Base-by-base conservation (phyloP, 2,329 filamentous ascomycete genomes). In the Epicoccum sorghinum region DNA sequence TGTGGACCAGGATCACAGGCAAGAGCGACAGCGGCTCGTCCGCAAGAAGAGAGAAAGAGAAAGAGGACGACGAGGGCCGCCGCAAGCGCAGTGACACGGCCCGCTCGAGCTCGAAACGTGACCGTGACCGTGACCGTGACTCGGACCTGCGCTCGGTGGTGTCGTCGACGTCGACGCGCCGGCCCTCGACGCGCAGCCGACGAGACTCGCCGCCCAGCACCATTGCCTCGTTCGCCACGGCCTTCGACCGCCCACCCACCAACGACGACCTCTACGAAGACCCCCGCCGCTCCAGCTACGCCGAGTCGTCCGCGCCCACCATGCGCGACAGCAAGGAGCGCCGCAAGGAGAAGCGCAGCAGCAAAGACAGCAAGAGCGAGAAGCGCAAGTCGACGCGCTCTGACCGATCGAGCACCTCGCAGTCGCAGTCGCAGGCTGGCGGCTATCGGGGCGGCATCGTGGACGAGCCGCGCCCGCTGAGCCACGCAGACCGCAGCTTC, bases 171-270 rank as follows among this genome's bases (percentile, higher is more conserved):
- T 73, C 73, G 3, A 65, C 67, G 24, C 66, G 72, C 38, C 72
- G 61, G 54, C 71, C 70, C 3, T 65, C 70, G 5, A 14, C 49
- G 32, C 60, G 66, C 32, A 33, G 10, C 41, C 66, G 65, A 59
- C 62, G 54, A 13, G 68, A 72, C 47, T 56, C 61, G 50, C 66
- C 65, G 36, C 63, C 65, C 25, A 68, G 71, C 27, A 75, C 72
- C 13, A 67, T 69, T 18, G 68, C 70, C 25, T 75, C 74, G 18
- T 78, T 75, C 64, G 73, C 67, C 18, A 78, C 77, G 37, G 76
- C 75, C 44, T 66, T 68, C 14, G 70, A 69, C 62, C 59, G 57
- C 22, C 12, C 44, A 25, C 32, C 67, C 63, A 63, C 66, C 62
- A 62, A 68, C 45, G 60, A 66, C 58, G 68, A 72, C 60, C 57